Conservation (phyloP, 2,329 filamentous ascomycete genomes). For the Fonsecaea pedrosoi region DNA sequence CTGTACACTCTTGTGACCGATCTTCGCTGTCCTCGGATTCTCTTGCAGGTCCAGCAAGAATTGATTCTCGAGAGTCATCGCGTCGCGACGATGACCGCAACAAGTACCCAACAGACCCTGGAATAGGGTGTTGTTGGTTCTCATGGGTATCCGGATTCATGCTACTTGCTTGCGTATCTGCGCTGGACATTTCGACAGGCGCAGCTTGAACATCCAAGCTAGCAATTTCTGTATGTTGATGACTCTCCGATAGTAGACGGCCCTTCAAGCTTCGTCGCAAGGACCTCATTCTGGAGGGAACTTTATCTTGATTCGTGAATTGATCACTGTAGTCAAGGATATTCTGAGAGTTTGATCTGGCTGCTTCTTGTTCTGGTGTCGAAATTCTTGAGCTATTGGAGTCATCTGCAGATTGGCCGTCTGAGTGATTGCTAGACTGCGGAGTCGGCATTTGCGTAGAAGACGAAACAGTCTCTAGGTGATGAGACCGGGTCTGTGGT, state of each 20-base stretch:
- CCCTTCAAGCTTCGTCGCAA: not conserved
- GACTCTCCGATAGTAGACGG: not conserved
- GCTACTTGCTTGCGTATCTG: not conserved
- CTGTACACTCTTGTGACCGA: not conserved
- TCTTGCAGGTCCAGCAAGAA: not conserved
- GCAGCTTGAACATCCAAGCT: not conserved
- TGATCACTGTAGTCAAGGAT: not conserved
- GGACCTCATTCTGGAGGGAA: not conserved
- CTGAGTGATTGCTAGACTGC: constrained; percentile 24
- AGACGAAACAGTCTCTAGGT: constrained; percentile 7
- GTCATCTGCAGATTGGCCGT: constrained; percentile 10
- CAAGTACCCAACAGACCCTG: not conserved
- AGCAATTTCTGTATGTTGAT: no score
- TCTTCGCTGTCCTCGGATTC: not conserved
- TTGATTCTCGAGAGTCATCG: not conserved
- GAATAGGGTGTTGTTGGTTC: not conserved
- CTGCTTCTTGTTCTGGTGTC: constrained; percentile 8
- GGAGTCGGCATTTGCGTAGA: constrained; percentile 26
- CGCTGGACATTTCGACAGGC: not conserved
- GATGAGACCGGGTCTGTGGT: not conserved
- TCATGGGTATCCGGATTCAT: not conserved
- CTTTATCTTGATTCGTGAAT: not conserved
- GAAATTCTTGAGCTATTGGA: constrained; percentile 13
- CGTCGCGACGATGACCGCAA: not conserved
- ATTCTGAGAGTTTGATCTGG: not conserved